Evolutionary conservation across 2,329 filamentous ascomycete species (phyloP), one percentile per base, ranked within the genome.

Genomic region (Zymoseptoria brevis): DNA sequence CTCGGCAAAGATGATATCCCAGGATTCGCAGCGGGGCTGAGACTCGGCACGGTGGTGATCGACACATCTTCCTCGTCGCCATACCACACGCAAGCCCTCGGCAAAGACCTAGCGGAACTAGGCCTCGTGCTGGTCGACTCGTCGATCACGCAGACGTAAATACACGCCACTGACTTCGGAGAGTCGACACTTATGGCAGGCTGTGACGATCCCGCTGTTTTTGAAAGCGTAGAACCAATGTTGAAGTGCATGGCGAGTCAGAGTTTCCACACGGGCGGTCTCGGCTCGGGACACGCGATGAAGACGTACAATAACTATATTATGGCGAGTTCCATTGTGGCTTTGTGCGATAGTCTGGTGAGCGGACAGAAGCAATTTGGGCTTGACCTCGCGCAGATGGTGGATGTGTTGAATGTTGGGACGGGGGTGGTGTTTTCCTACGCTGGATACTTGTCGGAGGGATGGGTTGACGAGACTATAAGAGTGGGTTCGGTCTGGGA

Each of bases 361-460:
- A 69, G 69, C 2, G 73, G 72, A 1, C 70, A 73, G 56, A 74
- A 74, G 57, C 26, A 29, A 29, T 72, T 70, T 52, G 73, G 73
- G 1, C 64, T 74, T 1, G 69, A 74, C 56, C 73, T 72, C 8
- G 68, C 73, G 51, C 69, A 67, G 22, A 76, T 76, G 74, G 71
- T 76, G 53, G 73, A 76, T 53, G 74, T 74, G 4, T 66, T 76
- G 54, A 76, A 76, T 57, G 73, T 76, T 3, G 75, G 74, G 5
- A 76, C 74, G 0, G 9, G 74, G 2, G 68, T 72, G 2, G 2
- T 73, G 70, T 57, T 76, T 75, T 56, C 73, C 72, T 2, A 75
- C 74, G 0, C 53, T 68, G 24, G 68, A 71, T 29, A 66, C 67
- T 0, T 68, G 69, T 19, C 62, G 67, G 11, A 57, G 66, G 50